phyloP scores from a whole-genome alignment of 345 rosid species.

The Aurinia saxatilis region DNA sequence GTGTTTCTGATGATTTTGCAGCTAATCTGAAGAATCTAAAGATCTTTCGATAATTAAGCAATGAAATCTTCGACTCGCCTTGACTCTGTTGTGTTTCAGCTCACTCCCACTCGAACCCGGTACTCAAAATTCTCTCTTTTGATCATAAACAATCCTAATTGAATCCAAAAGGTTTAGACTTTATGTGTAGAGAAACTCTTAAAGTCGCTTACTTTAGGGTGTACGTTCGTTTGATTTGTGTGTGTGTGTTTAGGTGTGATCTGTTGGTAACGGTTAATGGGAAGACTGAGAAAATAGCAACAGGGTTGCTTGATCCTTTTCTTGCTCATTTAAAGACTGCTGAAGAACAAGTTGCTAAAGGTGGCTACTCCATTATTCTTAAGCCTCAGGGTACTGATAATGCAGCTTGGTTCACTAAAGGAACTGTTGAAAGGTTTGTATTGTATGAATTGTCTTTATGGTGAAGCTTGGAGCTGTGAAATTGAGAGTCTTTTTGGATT shows the following conservation, averaged over 20 bases:
- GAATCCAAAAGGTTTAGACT: not conserved
- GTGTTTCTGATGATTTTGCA: constrained; percentile 8
- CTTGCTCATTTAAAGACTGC: constrained; percentile 84
- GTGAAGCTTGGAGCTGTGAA: not conserved
- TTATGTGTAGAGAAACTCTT: not conserved
- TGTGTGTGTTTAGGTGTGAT: constrained; percentile 57
- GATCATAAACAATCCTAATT: not conserved
- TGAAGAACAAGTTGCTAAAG: constrained; percentile 71
- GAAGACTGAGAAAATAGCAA: constrained; percentile 74
- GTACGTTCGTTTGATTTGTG: not conserved
- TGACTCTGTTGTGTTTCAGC: constrained; percentile 86
- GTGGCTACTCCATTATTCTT: constrained; percentile 87
- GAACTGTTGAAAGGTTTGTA: constrained; percentile 65
- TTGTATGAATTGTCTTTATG: not conserved
- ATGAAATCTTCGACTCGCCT: constrained; percentile 88
- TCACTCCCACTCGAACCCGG: constrained; percentile 99
- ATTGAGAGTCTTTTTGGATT: not conserved
- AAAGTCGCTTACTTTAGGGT: not conserved
- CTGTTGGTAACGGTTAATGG: constrained; percentile 74
- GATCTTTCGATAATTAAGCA: constrained; percentile 15
- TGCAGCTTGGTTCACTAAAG: constrained; percentile 84
- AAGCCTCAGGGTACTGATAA: constrained; percentile 47
- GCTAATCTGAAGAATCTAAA: constrained; percentile 14
- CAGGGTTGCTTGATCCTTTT: constrained; percentile 86
- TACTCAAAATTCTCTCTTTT: constrained; percentile 14